These are phyloP conservation scores for Fusarium sambucinum DNA, from an alignment of 2,329 filamentous ascomycete genomes.

Conservation along the genomic window DNA sequence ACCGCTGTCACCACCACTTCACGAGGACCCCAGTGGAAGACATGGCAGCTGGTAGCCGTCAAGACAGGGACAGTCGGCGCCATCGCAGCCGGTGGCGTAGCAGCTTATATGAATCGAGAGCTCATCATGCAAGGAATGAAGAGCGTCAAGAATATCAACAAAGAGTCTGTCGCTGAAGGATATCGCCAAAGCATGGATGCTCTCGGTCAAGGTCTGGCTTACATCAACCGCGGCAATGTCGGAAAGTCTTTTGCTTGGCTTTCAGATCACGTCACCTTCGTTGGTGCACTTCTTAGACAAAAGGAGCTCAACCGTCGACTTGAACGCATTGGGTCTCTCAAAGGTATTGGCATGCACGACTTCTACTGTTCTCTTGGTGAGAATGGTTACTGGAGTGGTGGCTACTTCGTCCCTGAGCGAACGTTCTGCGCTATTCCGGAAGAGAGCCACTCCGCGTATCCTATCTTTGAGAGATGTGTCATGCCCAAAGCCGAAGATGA, in stretches of 20 bases:
- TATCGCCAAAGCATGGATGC: conserved; percentile 63
- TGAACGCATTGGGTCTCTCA: conserved; percentile 69
- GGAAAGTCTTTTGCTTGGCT: conserved; percentile 82
- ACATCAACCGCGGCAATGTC: conserved; percentile 69
- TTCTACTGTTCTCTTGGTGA: conserved; percentile 82
- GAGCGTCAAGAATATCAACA: conserved; percentile 61
- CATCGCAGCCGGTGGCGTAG: conserved; percentile 83
- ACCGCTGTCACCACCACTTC: conserved; percentile 42
- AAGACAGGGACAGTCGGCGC: conserved; percentile 85
- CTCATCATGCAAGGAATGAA: conserved; percentile 67
- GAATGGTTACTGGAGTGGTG: conserved; percentile 72
- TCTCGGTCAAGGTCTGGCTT: conserved; percentile 66
- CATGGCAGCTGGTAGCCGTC: conserved; percentile 76
- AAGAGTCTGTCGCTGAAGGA: conserved; percentile 60
- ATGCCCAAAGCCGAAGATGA: conserved; percentile 78
- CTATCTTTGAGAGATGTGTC: conserved; percentile 65
- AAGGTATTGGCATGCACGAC: conserved; percentile 77
- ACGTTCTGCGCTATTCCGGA: conserved; percentile 83
- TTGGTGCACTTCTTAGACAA: conserved; percentile 80
- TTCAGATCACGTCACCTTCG: conserved; percentile 85
- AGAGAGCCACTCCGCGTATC: conserved; percentile 57
- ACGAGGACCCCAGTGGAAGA: conserved; percentile 60
- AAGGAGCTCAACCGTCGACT: conserved; percentile 78
- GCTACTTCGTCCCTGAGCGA: conserved; percentile 72
- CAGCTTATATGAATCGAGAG: conserved; percentile 82